Conservation (phyloP, 2,329 filamentous ascomycete genomes). For the Arthrobotrys sinensis region DNA sequence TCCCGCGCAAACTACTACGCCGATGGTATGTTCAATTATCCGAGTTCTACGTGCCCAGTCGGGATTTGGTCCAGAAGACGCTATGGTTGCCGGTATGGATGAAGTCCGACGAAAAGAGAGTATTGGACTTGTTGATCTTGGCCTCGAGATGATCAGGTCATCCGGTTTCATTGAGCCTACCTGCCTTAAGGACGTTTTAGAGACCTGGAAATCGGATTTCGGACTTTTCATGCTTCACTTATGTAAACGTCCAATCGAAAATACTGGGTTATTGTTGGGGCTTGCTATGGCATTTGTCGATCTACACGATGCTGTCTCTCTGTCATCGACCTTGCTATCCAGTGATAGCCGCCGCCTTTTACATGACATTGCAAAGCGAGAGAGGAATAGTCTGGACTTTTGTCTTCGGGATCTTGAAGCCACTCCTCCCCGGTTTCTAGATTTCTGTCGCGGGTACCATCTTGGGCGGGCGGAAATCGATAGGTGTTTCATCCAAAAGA, state of each 20-base stretch:
- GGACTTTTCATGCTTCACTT: slow-evolving; percentile 40
- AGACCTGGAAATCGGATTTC: slow-evolving; percentile 39
- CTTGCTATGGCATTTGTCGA: slow-evolving; percentile 38
- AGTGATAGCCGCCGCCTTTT: slow-evolving; percentile 9
- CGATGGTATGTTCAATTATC: slow-evolving; percentile 66
- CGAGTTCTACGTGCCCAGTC: slow-evolving; percentile 68
- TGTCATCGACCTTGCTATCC: slow-evolving; percentile 4
- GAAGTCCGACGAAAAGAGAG: slow-evolving; percentile 64
- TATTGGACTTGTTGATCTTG: slow-evolving; percentile 26
- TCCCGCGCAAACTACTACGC: slow-evolving; percentile 66
- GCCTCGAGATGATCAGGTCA: slow-evolving; percentile 23
- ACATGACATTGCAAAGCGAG: slow-evolving; percentile 15
- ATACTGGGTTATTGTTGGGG: slow-evolving; percentile 24
- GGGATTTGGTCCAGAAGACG: slow-evolving; percentile 67
- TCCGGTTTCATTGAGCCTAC: slow-evolving; percentile 19
- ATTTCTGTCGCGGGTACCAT: slow-evolving; percentile 43
- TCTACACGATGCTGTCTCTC: slow-evolving; percentile 29
- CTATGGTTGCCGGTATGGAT: slow-evolving; percentile 68
- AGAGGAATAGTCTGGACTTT: slow-evolving; percentile 28
- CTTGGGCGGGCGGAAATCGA: slow-evolving; percentile 33
- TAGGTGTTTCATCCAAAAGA: slow-evolving; percentile 3
- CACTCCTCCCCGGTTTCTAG: slow-evolving; percentile 31
- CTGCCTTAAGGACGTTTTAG: slow-evolving; percentile 29
- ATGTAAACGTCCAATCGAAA: slow-evolving; percentile 34
- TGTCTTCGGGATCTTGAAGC: slow-evolving; percentile 27